Evolutionary conservation across 805 yeast species (phyloP).

Genomic region (Ogataea wickerhamii): DNA sequence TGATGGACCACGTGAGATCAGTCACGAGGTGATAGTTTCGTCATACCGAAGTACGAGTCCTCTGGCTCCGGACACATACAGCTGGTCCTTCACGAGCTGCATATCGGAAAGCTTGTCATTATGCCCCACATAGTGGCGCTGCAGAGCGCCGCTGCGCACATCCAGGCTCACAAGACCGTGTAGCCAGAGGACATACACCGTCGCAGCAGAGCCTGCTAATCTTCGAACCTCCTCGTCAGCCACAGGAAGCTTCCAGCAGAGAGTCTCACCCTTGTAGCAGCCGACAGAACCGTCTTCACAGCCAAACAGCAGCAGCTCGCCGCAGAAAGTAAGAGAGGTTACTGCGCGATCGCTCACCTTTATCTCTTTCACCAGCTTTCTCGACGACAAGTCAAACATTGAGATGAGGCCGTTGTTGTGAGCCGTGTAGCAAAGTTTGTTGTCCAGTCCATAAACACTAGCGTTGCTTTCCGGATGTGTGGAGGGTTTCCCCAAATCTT

Average conservation of each 20-base stretch:
- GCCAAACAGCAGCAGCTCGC: slow-evolving; percentile 15
- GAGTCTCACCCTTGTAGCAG: not conserved
- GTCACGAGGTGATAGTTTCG: too few relatives aligned
- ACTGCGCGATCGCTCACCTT: slow-evolving; percentile 11
- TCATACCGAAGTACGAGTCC: not conserved
- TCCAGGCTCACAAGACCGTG: slow-evolving; percentile 10
- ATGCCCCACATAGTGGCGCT: slow-evolving; percentile 13
- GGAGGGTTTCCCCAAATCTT: slow-evolving; percentile 3
- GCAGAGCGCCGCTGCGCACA: slow-evolving; percentile 6
- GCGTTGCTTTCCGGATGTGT: slow-evolving; percentile 9
- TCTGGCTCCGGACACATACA: not conserved
- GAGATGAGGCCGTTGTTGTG: slow-evolving; percentile 38
- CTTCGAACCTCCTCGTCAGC: slow-evolving; percentile 1
- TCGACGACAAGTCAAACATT: slow-evolving; percentile 39
- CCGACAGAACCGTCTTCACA: slow-evolving; percentile 17
- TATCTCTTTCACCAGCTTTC: slow-evolving; percentile 23
- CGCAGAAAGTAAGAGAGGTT: slow-evolving; percentile 7
- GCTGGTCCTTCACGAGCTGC: not conserved
- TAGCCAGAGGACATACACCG: slow-evolving; percentile 5
- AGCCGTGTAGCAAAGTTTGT: slow-evolving; percentile 42
- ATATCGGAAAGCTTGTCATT: slow-evolving; percentile 8
- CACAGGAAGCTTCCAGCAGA: slow-evolving; percentile 15
- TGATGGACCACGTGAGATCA: not conserved
- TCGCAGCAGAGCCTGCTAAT: not conserved
- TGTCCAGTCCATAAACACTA: slow-evolving; percentile 41